Base-by-base conservation (phyloP, 345 rosid genomes). In the Chamaenerion angustifolium region DNA sequence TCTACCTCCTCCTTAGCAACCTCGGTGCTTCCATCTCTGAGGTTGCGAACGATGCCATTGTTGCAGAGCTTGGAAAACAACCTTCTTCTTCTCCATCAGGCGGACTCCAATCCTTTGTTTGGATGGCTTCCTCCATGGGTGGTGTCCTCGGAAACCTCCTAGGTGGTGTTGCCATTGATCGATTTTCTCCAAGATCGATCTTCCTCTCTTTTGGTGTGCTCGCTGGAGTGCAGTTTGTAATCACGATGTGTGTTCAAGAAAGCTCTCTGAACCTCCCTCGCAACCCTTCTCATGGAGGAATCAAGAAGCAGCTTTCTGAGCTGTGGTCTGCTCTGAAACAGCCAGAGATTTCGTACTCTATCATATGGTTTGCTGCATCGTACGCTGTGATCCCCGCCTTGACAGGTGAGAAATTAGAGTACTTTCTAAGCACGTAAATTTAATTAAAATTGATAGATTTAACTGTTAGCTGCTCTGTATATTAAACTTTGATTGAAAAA, bases 31-130 rank as follows among this genome's bases (percentile, higher is more conserved):
- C 98, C 1, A 66, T 90, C 59, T 81, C 80, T 0, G 96, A 90
- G 70, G 96, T 92, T 55, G 95, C 93, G 27, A 92, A 90, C 49
- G 98, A 90, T 60, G 98, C 98, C 56, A 74, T 87, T 58, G 96
- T 87, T 12, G 98, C 95, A 1, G 96, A 86, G 69, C 55, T 68
- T 2, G 88, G 68, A 14, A 80, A 78, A 57, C 79, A 70, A 19
- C 60, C 76, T 6, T 63, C 46, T 49, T 63, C 75, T 11, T 56
- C 82, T 42, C 53, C 78, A 16, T 74, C 82, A 0, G 76, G 80
- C 42, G 80, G 78, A 59, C 75, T 90, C 4, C 82, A 83, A 64
- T 90, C 98, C 21, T 92, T 80, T 62, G 95, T 80, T 55, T 86
- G 83, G 93, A 69, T 77, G 66, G 96, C 83, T 67, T 66, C 79